Percentiles rank a stretch among this genome's conserved stretches.
Conservation (phyloP, 176 grass and related monocot genomes). For the Hordeum marinum region DNA sequence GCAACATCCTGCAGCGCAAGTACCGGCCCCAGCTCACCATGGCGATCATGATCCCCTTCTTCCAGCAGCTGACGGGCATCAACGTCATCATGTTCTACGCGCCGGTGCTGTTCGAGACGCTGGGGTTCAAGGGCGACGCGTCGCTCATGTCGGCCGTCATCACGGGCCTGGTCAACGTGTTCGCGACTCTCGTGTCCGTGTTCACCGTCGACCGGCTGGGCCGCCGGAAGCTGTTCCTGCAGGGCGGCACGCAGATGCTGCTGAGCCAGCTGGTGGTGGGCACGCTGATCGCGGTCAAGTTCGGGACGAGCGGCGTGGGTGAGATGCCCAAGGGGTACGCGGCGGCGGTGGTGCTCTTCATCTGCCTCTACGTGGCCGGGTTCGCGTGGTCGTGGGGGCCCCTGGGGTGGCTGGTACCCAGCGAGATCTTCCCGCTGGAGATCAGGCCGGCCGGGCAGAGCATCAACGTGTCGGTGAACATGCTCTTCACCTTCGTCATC, state of each 20-base stretch:
- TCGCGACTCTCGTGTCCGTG: constrained; percentile 44
- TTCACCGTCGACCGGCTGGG: constrained; percentile 53
- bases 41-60: constrained; percentile 57
- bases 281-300: constrained; percentile 36
- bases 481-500: constrained; percentile 95
- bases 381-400: constrained; percentile 99
- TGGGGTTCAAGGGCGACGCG: constrained; percentile 52
- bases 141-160: constrained; percentile 71
- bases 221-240: constrained; percentile 41
- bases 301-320: constrained; percentile 41
- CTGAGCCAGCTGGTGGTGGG: constrained; percentile 49
- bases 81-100: constrained; percentile 87
- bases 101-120: constrained; percentile 58
- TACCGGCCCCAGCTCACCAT: constrained; percentile 62
- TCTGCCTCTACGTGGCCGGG: constrained; percentile 81
- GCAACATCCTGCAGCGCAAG: constrained; percentile 39
- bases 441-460: constrained; percentile 95
- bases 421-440: constrained; percentile 97
- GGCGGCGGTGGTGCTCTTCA: constrained; percentile 73
- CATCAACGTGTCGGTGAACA: constrained; percentile 95
- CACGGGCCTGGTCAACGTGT: constrained; percentile 60
- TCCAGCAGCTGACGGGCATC: constrained; percentile 73
- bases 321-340: constrained; percentile 55
- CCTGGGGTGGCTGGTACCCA: constrained; percentile 91
- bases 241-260: constrained; percentile 54